Base-by-base conservation (phyloP, 2,329 filamentous ascomycete species). In the Paecilomyces sp. region DNA sequence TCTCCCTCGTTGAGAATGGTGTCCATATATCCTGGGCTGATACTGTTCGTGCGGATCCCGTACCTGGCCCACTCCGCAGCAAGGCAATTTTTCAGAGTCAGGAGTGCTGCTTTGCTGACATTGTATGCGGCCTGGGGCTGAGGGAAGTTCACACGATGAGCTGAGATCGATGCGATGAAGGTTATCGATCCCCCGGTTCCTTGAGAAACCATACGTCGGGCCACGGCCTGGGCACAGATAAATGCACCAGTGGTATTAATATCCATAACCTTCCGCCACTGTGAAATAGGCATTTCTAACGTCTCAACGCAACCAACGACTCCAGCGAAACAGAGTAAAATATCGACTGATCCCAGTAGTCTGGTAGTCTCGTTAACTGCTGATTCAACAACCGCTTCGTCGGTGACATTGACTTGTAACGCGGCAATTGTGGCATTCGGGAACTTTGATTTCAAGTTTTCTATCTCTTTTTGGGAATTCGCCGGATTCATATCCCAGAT, bases 1-100 rank as follows among this genome's bases (percentile, higher is more conserved):
- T 82, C 80, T 0, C 87, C 86, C 61, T 85, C 85, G 67, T 91
- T 92, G 55, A 92, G 73, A 12, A 90, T 83, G 0, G 88, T 91
- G 66, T 90, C 88, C 85, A 91, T 90, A 66, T 92, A 92, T 0
- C 89, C 89, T 0, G 89, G 89, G 47, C 82, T 85, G 53, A 92
- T 80, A 18, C 80, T 84, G 65, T 92, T 92, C 4, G 89, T 85
- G 2, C 87, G 75, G 61, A 92, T 89, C 0, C 89, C 89, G 68
- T 87, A 82, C 1, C 78, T 74, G 0, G 86, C 86, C 89, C 88
- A 92, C 72, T 92, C 89, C 0, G 86, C 88, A 0, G 88, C 89
- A 15, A 92, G 74, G 36, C 80, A 86, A 63, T 81, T 84, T 56
- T 84, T 86, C 64, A 91, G 71, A 56, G 84, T 82, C 31, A 88